Base-by-base conservation (phyloP, 2,329 filamentous ascomycete species). In the Orbilia blumenaviensis region DNA sequence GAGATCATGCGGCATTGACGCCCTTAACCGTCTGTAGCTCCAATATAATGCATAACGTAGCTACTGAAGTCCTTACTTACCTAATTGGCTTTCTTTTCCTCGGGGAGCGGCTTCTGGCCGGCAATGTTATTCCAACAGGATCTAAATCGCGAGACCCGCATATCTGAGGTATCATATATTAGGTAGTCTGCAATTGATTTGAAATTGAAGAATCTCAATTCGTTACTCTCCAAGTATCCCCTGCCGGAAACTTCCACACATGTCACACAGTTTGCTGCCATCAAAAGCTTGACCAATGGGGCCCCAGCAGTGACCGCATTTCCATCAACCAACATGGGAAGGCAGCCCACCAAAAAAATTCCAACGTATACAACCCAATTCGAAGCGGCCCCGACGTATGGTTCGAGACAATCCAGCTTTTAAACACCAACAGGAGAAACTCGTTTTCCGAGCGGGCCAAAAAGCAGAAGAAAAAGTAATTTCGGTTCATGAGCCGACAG, bases 91-190 rank as follows among this genome's bases (percentile, higher is more conserved):
- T 56, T 56, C 50, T 36, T 56, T 56, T 56, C 18, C 50, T 56
- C 50, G 50, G 50, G 23, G 18, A 36, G 14, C 2, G 3, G 12
- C 16, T 23, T 36, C 50, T 16, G n/a, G 21, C 16, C 8, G 50
- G 9, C 16, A 23, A n/a, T 41, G 38, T 41, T 44, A 7, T 44
- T 23, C 29, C 16, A 23, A 29, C 50, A 18, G 9, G 32, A 56
- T 29, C 29, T 21, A 21, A 32, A 56, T 56, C 12, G 25, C 46
- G 5, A 9, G 7, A 52, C 16, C 50, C 38, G 50, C 32, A 56
- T 56, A 56, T 34, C 50, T 56, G 50, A 56, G 50, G 16, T 38
- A 32, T 56, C 29, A 38, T 36, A 56, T 21, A 41, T 8, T n/a
- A n/a, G n/a, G n/a, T n/a, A n/a, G n/a, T n/a, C n/a, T n/a, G 9